These are phyloP conservation scores for Pichia insulana DNA, from an alignment of 805 yeast genomes.

Conservation along the genomic window DNA sequence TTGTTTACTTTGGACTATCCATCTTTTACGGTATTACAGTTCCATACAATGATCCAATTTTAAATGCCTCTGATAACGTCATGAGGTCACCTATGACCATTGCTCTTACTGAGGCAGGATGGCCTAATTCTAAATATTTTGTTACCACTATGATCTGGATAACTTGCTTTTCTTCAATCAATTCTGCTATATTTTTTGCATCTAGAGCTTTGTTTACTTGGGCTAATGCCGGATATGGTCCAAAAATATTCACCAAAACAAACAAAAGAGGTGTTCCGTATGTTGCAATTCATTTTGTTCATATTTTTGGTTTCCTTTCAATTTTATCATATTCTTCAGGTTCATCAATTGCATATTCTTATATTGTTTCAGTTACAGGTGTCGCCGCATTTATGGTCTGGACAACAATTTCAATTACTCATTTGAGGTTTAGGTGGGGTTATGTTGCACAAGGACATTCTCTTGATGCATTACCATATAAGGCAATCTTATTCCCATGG, in stretches of 20 bases:
- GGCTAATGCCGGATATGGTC: slow-evolving; percentile 46
- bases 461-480: slow-evolving; percentile 44
- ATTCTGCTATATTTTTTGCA: slow-evolving; percentile 61
- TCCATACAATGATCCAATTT: slow-evolving; percentile 44
- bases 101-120: slow-evolving; percentile 43
- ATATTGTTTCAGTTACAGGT: slow-evolving; percentile 56
- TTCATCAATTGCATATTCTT: slow-evolving; percentile 49
- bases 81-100: slow-evolving; percentile 42
- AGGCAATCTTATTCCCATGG: slow-evolving; percentile 43
- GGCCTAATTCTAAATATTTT: slow-evolving; percentile 43
- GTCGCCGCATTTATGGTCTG: slow-evolving; percentile 62
- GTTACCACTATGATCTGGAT: slow-evolving; percentile 54
- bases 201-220: slow-evolving; percentile 58
- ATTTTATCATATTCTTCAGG: slow-evolving; percentile 51
- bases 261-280: slow-evolving; percentile 58
- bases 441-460: slow-evolving; percentile 35
- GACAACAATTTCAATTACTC: slow-evolving; percentile 51
- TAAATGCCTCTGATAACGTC: slow-evolving; percentile 30
- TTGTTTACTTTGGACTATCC: slow-evolving; percentile 43
- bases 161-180: slow-evolving; percentile 61
- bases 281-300: slow-evolving; percentile 46
- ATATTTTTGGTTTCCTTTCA: slow-evolving; percentile 46
- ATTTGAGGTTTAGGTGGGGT: slow-evolving; percentile 46
- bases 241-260: slow-evolving; percentile 39
- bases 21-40: slow-evolving; percentile 52